Evolutionary conservation across 257 asterid species (phyloP), one percentile per base, ranked within the genome.

Genomic region (Apocynum venetum): DNA sequence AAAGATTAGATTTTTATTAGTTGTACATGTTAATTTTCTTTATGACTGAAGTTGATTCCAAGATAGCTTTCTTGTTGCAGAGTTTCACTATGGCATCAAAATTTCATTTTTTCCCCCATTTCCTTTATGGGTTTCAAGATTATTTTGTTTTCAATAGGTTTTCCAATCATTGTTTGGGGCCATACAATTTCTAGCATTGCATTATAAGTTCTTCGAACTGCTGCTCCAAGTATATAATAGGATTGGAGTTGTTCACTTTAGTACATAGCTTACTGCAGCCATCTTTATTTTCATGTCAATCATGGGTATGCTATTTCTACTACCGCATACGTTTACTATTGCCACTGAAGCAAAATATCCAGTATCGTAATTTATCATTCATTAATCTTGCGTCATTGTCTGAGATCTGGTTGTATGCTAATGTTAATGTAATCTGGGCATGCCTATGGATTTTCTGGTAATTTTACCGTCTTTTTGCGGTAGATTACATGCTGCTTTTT

Each of bases 171-270:
- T 77, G 53, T 78, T 85, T 59, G 79, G 86, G 84, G 82, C 87
- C 76, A 41, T 68, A 71, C 75, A 79, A 40, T 83, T 40, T 78
- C 75, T 82, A 77, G 82, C 83, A 78, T 75, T 79, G 74, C 77
- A 65, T 71, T 79, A 77, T 83, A 80, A 77, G 85, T 81, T 88
- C 87, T 80, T 46, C 83, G 77, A 81, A 72, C 73, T 79, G 63
- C 77, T 57, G 71, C 70, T 56, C 55, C 44, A 74, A 74, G 35
- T 73, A 19, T 71, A 77, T 78, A 43, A 17, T 75, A 15, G 83
- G 78, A 73, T 47, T 79, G 72, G 53, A 73, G 71, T 77, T 82
- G 46, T 84, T 80, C 75, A 73, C 84, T 89, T 77, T 52, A 57
- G 65, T 80, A 17, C 74, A 38, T 41, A 76, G 71, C 83, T 80